Percentiles rank a stretch among this genome's conserved stretches.
Conservation (phyloP, 352 stramenopile genomes). For the Pythium oligandrum region DNA sequence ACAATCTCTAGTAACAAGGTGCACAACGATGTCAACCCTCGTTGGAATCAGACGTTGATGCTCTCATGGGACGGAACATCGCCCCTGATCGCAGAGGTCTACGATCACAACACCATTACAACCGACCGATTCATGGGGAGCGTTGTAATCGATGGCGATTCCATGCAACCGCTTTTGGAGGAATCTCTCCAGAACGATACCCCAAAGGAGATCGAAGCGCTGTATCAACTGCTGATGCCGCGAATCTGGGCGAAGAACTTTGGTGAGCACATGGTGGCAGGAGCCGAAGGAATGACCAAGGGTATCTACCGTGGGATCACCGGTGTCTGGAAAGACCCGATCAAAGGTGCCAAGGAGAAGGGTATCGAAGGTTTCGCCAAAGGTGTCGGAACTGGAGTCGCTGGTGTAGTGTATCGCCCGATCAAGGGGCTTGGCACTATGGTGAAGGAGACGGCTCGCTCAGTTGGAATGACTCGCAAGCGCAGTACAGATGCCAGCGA, state of each 20-base stretch:
- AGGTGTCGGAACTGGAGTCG: conserved; percentile 62
- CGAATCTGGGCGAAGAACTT: conserved; percentile 72
- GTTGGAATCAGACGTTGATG: conserved; percentile 67
- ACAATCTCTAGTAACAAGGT: conserved; percentile 61
- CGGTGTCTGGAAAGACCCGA: conserved; percentile 73
- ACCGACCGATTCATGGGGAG: conserved; percentile 66
- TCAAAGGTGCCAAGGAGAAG: conserved; percentile 67
- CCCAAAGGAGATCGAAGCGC: conserved; percentile 32
- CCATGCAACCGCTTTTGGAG: conserved; percentile 28
- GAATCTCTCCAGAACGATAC: not conserved
- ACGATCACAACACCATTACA: conserved; percentile 66
- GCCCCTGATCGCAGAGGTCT: conserved; percentile 61
- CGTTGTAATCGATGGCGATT: conserved; percentile 34
- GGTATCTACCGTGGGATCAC: conserved; percentile 71
- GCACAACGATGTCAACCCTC: conserved; percentile 63
- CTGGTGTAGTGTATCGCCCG: conserved; percentile 60
- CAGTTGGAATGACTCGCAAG: conserved; percentile 54
- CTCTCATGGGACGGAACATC: conserved; percentile 75
- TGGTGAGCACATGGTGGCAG: conserved; percentile 76
- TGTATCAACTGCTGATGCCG: conserved; percentile 58
- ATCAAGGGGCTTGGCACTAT: conserved; percentile 71
- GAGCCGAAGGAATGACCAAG: conserved; percentile 59
- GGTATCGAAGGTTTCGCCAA: conserved; percentile 73
- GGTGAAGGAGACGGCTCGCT: conserved; percentile 71
- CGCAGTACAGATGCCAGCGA: conserved; percentile 29